phyloP scores from a whole-genome alignment of 257 asterid species.

The Pogostemon cablin region DNA sequence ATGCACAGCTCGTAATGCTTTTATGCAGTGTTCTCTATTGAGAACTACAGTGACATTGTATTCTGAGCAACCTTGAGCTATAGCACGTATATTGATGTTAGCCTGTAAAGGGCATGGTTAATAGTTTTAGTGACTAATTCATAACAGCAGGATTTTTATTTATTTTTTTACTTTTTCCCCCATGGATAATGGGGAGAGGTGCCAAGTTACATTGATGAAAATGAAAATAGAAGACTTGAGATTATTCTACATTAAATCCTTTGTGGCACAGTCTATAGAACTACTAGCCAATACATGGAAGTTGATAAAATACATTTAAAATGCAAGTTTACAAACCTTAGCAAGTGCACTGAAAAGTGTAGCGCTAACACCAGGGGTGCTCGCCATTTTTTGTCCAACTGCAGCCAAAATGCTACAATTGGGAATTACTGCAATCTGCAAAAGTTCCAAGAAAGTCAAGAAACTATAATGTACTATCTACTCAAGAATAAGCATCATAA shows the following conservation, averaged over 20 bases:
- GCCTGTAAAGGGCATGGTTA: slow-evolving; percentile 64
- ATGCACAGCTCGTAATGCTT: slow-evolving; percentile 98
- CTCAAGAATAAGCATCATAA: slow-evolving; percentile 18
- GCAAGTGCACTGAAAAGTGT: slow-evolving; percentile 97
- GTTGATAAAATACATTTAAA: slow-evolving; percentile 15
- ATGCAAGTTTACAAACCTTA: slow-evolving; percentile 57
- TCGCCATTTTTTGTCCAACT: slow-evolving; percentile 99
- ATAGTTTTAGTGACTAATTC: slow-evolving; percentile 22
- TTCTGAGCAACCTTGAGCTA: slow-evolving; percentile 99
- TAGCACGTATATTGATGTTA: slow-evolving; percentile 92
- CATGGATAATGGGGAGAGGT: neutral
- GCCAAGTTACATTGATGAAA: slow-evolving; percentile 23
- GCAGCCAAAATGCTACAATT: slow-evolving; percentile 98
- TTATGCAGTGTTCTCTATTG: slow-evolving; percentile 89
- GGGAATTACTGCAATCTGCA: slow-evolving; percentile 87
- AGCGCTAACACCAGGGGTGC: slow-evolving; percentile 99
- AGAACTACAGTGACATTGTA: slow-evolving; percentile 90
- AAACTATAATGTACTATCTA: slow-evolving; percentile 25
- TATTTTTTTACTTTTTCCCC: neutral
- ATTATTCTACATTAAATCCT: slow-evolving; percentile 16
- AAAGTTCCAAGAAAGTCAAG: slow-evolving; percentile 26
- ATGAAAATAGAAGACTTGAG: neutral
- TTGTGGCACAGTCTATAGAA: neutral
- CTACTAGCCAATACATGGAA: neutral
- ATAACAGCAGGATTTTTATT: neutral